phyloP scores from a whole-genome alignment of 169 alveolate species.

The Miamiensis avidus region DNA sequence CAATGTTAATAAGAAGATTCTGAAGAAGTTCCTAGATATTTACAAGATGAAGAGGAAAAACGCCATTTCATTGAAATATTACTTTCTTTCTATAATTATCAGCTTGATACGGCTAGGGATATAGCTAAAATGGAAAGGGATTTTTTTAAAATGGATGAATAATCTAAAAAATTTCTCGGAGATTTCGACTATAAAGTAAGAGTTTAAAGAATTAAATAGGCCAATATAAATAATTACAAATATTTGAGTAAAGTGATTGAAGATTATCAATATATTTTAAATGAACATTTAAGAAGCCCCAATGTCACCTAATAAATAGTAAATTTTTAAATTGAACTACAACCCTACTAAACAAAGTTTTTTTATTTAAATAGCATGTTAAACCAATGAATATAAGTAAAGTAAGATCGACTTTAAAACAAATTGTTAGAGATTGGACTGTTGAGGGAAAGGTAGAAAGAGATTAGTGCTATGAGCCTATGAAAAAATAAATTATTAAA shows the following conservation, averaged over 20 bases:
- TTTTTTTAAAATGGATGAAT: neutral
- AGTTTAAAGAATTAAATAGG: neutral
- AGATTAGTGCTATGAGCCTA: slow-evolving; percentile 91
- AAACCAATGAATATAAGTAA: slow-evolving; percentile 61
- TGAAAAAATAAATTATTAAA: slow-evolving; percentile 88
- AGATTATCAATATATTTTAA: too few relatives aligned
- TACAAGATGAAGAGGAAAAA: neutral
- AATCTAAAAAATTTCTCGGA: neutral
- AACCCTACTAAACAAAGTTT: neutral
- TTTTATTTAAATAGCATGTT: slow-evolving; percentile 15
- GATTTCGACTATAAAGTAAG: neutral
- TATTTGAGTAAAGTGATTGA: neutral
- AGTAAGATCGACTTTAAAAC: slow-evolving; percentile 92
- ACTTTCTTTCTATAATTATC: neutral
- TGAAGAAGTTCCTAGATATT: neutral
- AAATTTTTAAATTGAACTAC: too few relatives aligned
- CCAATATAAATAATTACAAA: too few relatives aligned
- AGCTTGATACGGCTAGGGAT: neutral
- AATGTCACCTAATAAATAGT: too few relatives aligned
- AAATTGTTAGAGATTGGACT: slow-evolving; percentile 96
- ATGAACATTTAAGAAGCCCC: neutral
- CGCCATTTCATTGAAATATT: neutral
- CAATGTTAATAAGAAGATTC: neutral
- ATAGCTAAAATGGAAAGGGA: neutral
- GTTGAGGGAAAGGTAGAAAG: slow-evolving; percentile 94